phyloP scores from a whole-genome alignment of 208 protist species.

The Vickermania ingenoplastis region DNA sequence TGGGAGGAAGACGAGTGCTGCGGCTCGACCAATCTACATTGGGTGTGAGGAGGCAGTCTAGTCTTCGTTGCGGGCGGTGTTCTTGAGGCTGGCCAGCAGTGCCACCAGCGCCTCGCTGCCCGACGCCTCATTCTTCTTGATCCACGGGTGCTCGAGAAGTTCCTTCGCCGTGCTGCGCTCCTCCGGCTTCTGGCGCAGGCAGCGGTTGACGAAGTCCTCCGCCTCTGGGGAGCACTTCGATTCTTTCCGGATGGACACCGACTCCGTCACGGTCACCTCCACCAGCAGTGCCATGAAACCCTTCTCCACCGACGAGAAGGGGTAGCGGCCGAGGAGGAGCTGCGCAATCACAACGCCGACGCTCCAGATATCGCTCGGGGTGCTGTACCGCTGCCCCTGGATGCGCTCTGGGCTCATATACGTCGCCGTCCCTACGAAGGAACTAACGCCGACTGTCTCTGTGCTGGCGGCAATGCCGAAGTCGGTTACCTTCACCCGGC shows the following conservation, averaged over 20 bases:
- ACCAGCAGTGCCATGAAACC: conserved; percentile 76
- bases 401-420: conserved; percentile 88
- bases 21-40: too few relatives aligned
- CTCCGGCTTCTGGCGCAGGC: conserved; percentile 51
- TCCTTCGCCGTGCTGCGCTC: conserved; percentile 50
- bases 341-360: conserved; percentile 71
- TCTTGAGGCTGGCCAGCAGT: conserved; percentile 35
- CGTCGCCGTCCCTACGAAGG: conserved; percentile 78
- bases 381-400: conserved; percentile 63
- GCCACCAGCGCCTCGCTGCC: conserved; percentile 41
- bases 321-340: conserved; percentile 62
- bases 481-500: conserved; percentile 70
- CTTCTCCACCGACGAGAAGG: conserved; percentile 38
- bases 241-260: conserved; percentile 21
- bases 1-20: too few relatives aligned
- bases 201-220: conserved; percentile 62
- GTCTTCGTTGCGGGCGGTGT: conserved; percentile 29
- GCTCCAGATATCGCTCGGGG: conserved; percentile 83
- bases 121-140: conserved; percentile 41
- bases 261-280: conserved; percentile 60
- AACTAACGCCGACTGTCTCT: conserved; percentile 74
- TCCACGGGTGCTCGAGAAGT: conserved; percentile 60
- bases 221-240: conserved; percentile 50
- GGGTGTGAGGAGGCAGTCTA: too few relatives aligned
- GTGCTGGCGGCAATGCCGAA: conserved; percentile 81